These are phyloP conservation scores for Xylariaceae sp. DNA, from an alignment of 2,329 filamentous ascomycete species.

Conservation along the genomic window DNA sequence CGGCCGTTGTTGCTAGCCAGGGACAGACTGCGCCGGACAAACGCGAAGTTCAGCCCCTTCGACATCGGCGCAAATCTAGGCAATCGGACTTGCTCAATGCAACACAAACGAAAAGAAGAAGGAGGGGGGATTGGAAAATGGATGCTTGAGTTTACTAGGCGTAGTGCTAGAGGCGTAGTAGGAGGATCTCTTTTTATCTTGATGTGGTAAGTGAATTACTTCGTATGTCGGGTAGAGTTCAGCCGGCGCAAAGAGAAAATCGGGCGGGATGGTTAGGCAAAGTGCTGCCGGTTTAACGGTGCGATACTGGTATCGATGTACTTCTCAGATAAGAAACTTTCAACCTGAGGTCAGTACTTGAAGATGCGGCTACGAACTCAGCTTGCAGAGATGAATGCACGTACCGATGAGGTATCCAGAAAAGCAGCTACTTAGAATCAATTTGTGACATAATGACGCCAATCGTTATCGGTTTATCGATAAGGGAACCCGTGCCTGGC, in stretches of 20 bases:
- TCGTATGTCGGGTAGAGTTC: too few relatives aligned
- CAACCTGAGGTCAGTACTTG: background rate
- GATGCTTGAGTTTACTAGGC: too few relatives aligned
- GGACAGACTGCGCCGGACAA: background rate
- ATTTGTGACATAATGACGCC: background rate
- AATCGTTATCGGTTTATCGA: background rate
- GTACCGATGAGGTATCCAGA: background rate
- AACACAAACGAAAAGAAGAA: background rate
- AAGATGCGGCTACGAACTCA: background rate
- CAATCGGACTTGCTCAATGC: too few relatives aligned
- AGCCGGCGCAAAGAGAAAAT: too few relatives aligned
- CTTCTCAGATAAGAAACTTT: background rate
- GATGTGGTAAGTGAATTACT: too few relatives aligned
- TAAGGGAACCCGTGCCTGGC: background rate
- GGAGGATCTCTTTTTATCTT: too few relatives aligned
- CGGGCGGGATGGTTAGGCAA: too few relatives aligned
- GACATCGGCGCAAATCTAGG: conserved; percentile 5
- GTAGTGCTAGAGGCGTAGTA: too few relatives aligned
- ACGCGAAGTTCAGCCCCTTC: background rate
- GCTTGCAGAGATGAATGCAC: background rate
- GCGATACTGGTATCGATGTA: too few relatives aligned
- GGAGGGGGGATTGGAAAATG: background rate
- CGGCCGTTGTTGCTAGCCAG: background rate
- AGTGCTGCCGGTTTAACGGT: too few relatives aligned
- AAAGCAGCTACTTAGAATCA: background rate